Evolutionary conservation across 768 basidiomycete species (phyloP).

Genomic region (Lentinula sp.): DNA sequence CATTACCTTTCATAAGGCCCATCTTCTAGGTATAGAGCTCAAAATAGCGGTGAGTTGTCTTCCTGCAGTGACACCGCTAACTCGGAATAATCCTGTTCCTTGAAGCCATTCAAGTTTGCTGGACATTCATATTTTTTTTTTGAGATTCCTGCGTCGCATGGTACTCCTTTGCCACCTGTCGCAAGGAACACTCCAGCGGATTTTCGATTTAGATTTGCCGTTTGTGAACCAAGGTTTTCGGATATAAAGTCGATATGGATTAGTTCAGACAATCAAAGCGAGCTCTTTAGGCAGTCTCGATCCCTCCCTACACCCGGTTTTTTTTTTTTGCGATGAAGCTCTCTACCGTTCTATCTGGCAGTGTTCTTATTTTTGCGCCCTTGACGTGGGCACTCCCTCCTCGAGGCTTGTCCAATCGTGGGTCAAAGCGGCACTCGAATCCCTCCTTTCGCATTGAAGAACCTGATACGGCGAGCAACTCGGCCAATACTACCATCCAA

Average conservation of each 20-base stretch:
- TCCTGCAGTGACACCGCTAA: neutral
- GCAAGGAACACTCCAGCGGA: neutral
- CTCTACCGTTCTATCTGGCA: neutral
- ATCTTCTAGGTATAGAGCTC: neutral
- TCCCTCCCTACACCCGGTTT: neutral
- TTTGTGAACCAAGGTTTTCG: neutral
- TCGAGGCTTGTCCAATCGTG: neutral
- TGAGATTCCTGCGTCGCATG: neutral
- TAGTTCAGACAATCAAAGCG: neutral
- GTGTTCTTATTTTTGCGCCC: neutral
- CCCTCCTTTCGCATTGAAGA: neutral
- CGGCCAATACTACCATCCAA: constrained; percentile 5
- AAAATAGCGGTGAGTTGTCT: neutral
- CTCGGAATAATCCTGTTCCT: neutral
- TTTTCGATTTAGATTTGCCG: neutral
- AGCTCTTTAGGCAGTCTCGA: neutral
- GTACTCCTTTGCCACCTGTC: neutral
- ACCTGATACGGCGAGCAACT: neutral
- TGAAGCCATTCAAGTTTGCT: neutral
- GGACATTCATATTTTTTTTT: neutral
- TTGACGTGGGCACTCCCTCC: neutral
- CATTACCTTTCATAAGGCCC: neutral
- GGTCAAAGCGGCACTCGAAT: neutral
- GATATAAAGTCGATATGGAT: neutral
- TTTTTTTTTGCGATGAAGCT: neutral